Base-by-base conservation (phyloP, 306 rosid genomes). In the Astragalus glycyphyllos region DNA sequence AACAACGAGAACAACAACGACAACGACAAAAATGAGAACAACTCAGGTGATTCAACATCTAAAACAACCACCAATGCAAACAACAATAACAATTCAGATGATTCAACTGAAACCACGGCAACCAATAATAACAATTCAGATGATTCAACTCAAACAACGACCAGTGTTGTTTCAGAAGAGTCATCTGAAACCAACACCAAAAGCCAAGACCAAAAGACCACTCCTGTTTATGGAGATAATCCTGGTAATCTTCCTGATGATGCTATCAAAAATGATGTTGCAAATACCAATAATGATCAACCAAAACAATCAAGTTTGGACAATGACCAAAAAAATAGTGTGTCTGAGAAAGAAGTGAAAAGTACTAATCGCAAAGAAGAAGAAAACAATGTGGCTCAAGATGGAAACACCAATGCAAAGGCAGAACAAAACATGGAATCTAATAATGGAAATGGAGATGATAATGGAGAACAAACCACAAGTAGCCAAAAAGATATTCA, bases 171-270 rank as follows among this genome's bases (percentile, higher is more conserved):
- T 9, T 5, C 13, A 6, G 74, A 69, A 3, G 74, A 54, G 2
- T 13, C 9, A 4, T 5, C 69, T 5, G 65, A 62, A 23, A 55
- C 37, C 46, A 46, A 37, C 60, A 14, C 16, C 6, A 76, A 74
- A 51, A 37, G 31, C 4, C 9, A 17, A 14, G 37, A 38, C 3
- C 72, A 42, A 10, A 74, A 67, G 8, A 71, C 69, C 5, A 48
- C 32, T 23, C 35, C 82, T n/a, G 66, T 78, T 0, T 89, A 64
- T 6, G 91, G 88, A 68, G 97, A 86, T 69, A 88, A 84, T 68
- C 91, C 95, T 1, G 89, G 92, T 20, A 83, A 91, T 46, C 91
- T 91, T 10, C 97, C 97, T 0, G 87, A 84, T 8, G 99, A 91
- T 50, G 92, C 92, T 69, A 81, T 91, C 9, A 87, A 79, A 56